Base-by-base conservation (phyloP, 306 rosid species). In the Rubus idaeus region DNA sequence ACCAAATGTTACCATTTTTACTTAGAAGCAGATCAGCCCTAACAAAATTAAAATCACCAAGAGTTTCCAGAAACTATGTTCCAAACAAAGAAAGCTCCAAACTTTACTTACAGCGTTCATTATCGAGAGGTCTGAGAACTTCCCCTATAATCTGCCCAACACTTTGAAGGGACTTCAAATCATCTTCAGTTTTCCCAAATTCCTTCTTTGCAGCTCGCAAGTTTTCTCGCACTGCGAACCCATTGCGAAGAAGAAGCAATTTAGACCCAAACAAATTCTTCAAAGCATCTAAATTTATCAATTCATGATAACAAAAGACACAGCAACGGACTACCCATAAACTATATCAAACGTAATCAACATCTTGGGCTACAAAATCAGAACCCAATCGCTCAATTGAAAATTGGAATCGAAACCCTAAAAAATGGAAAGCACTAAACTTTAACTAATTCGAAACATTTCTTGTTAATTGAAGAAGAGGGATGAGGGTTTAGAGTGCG, bases 121-220 rank as follows among this genome's bases (percentile, higher is more conserved):
- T 89, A 89, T 92, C 98, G 12, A 96, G 98, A 70, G 94, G 99
- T 81, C 98, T 82, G 68, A 96, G 97, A 82, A 96, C 98, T 89
- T 96, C 99, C 45, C 99, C 99, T 3, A 96, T 88, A 44, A 90
- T 87, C 89, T 92, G 97, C 21, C 98, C 99, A 80, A 92, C 98
- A 62, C 97, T 91, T 79, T 96, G 98, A 77, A 96, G 94, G 20
- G 97, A 96, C 90, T 92, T 91, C 93, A 96, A 86, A 82, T 96
- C 99, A 83, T 92, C 98, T 85, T 92, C 99, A n/a, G 99, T 92
- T 82, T 91, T 96, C 80, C 88, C 88, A 83, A 89, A 96, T 81
- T 92, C 99, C 74, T 89, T 89, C 91, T 89, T 96, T 0, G 97
- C 81, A 70, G 74, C 88, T 70, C 94, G 86, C 81, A 89, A 79